Evolutionary conservation across 2,329 filamentous ascomycete genomes (phyloP), one percentile per base, ranked within the genome.

Genomic region (Sphaerostilbella broomeana): DNA sequence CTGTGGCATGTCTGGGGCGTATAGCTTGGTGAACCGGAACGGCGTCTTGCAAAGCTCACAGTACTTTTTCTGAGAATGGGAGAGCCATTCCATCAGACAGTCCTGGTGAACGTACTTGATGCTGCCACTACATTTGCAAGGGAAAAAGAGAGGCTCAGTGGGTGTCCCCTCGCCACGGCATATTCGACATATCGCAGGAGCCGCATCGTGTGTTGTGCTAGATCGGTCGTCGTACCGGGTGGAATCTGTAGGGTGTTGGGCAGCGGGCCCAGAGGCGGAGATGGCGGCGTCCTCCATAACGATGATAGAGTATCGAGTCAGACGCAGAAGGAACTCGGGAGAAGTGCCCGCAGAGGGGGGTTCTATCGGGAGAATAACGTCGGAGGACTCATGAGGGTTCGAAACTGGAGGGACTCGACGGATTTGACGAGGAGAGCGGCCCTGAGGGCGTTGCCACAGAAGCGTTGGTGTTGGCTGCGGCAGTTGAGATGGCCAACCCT

Each of bases 41-140:
- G 89, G 82, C 3, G 92, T 98, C 69, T 98, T 98, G 79, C 92
- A 98, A 24, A 98, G 80, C 68, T 98, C 92, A 72, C 94, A 98
- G 69, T 98, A 86, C 63, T 97, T 97, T 76, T 98, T 98, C 61
- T 98, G 89, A 2, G 92, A 97, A 63, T 98, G 94, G 35, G 88
- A 90, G 16, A 98, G 73, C 92, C 92, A 98, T 64, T 97, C 89
- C 84, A 98, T 95, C 63, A 98, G 68, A 61, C 92, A 98, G 60
- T 94, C 86, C 64, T 98, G 92, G 61, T 98, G 92, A 46, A 98
- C 92, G 56, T 84, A 95, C 68, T 95, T 95, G 68, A 98, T 98
- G 65, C 90, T 97, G 42, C 92, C 92, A 58, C 87, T 95, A 69
- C 92, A 98, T 70, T 95, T 95, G 80, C 92, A 98, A 5, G 92